Conservation (phyloP, 78 protist genomes). For the Reticulomyxa filosa region DNA sequence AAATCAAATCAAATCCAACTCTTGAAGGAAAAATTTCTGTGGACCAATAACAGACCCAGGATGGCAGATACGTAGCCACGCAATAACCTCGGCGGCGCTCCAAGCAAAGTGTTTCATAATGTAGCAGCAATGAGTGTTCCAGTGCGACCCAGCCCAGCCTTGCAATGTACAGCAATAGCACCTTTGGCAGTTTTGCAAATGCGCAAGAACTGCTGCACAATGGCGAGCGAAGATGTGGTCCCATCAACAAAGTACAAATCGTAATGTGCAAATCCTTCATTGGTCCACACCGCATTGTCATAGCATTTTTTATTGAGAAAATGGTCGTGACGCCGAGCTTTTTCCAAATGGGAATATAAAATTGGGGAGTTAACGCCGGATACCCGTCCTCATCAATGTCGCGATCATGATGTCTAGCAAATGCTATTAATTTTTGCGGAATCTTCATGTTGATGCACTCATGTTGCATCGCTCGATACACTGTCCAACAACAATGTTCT, state of each 20-base stretch:
- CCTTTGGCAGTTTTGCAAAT: slow-evolving; percentile 9
- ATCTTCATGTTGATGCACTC: slow-evolving; percentile 19
- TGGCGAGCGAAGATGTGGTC: slow-evolving; percentile 26
- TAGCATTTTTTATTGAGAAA: slow-evolving; percentile 46
- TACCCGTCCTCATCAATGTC: no score
- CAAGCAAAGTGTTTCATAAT: slow-evolving; percentile 44
- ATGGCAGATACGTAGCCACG: slow-evolving; percentile 45
- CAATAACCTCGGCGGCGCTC: slow-evolving; percentile 48
- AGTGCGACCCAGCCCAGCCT: slow-evolving; percentile 35
- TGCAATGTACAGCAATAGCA: slow-evolving; percentile 37
- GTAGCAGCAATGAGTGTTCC: no score
- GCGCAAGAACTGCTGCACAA: slow-evolving; percentile 29
- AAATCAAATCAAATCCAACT: no score
- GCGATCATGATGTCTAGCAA: slow-evolving; percentile 49
- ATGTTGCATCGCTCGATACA: slow-evolving; percentile 1
- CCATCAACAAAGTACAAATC: slow-evolving; percentile 56
- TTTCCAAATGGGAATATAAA: no score
- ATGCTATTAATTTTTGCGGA: slow-evolving; percentile 51
- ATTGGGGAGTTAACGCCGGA: no score
- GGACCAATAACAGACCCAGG: slow-evolving; percentile 80
- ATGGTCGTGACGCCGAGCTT: slow-evolving; percentile 39
- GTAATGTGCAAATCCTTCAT: slow-evolving; percentile 28
- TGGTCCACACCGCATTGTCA: slow-evolving; percentile 8
- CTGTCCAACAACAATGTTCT: slow-evolving; percentile 18
- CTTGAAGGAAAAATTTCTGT: slow-evolving; percentile 45